Evolutionary conservation across 1,139 yeast genomes (phyloP), one percentile per base, ranked within the genome.

Genomic region (Diutina sp.): DNA sequence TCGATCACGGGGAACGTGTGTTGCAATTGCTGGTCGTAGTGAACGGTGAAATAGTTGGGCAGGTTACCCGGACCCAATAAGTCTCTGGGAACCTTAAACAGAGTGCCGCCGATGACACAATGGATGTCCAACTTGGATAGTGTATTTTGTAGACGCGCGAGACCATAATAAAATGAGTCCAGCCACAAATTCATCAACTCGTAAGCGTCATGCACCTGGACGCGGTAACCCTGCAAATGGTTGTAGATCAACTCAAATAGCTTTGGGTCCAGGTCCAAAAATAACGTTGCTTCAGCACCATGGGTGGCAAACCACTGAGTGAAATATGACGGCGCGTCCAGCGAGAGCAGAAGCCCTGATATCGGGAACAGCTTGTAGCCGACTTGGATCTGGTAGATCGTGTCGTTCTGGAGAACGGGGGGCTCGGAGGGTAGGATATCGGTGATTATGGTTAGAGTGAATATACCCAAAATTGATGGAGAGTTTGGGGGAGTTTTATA

Each of bases 291-390:
- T 28, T 72, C 74, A 21, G 65, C 66, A 61, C 76, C 77, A 2
- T 63, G 73, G 18, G 67, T 63, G 2, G 58, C 55, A 61, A 83
- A 83, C 66, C 67, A 82, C 25, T 70, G 66, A 16, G 87, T 81
- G 66, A 83, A 83, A 64, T 81, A 82, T 1, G 86, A 82, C 2
- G 87, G 87, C 2, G 80, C 84, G 69, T 90, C 97, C 1, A 89
- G 87, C 29, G 90, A 85, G 51, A 90, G 69, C 5, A 96, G 89
- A 1, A 93, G 90, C 0, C 97, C 97, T 65, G 93, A 85, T 41
- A 82, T 60, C 44, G 75, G 72, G 66, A 82, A 86, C 46, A 78
- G 61, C 60, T 77, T 76, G 57, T 77, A 79, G 0, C 96, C 96
- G 4, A 90, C 85, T 66, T 87, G 90, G 35, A 90, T 79, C n/a